phyloP scores from a whole-genome alignment of 768 basidiomycete species.

The Rhizopogon vesiculosus region DNA sequence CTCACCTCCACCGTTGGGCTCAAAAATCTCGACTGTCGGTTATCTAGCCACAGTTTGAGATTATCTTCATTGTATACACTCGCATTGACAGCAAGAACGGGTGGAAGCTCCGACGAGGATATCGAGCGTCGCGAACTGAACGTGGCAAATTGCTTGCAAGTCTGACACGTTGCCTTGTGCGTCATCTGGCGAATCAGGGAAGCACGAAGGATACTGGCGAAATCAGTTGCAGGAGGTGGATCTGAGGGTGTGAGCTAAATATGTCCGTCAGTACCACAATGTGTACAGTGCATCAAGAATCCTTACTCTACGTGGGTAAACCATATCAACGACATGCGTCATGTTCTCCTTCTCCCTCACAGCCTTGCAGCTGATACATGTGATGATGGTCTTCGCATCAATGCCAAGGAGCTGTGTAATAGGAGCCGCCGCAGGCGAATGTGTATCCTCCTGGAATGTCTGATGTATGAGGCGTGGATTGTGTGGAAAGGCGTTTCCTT shows the following conservation, averaged over 20 bases:
- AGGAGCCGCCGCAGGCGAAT: constrained; percentile 53
- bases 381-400: constrained; percentile 67
- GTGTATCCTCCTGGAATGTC: constrained; percentile 17
- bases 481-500: constrained; percentile 60
- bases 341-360: constrained; percentile 71
- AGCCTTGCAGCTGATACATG: constrained; percentile 71
- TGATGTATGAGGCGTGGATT: constrained; percentile 50
- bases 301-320: constrained; percentile 79
- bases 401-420: constrained; percentile 86
- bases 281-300: not conserved
- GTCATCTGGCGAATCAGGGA: constrained; percentile 79
- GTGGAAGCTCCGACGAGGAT: constrained; percentile 64
- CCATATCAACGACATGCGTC: constrained; percentile 80
- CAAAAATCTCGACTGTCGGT: constrained; percentile 42
- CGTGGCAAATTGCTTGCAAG: constrained; percentile 72
- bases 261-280: not conserved
- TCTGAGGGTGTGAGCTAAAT: constrained; percentile 33
- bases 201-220: constrained; percentile 62
- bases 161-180: constrained; percentile 83
- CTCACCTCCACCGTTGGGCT: constrained; percentile 48
- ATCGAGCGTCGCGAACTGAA: constrained; percentile 70
- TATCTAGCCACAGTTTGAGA: constrained; percentile 71
- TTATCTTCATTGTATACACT: constrained; percentile 74
- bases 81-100: constrained; percentile 83
- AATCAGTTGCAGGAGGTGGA: constrained; percentile 39